Conservation (phyloP, 495 filamentous ascomycete species). For the Venustampulla echinocandica region DNA sequence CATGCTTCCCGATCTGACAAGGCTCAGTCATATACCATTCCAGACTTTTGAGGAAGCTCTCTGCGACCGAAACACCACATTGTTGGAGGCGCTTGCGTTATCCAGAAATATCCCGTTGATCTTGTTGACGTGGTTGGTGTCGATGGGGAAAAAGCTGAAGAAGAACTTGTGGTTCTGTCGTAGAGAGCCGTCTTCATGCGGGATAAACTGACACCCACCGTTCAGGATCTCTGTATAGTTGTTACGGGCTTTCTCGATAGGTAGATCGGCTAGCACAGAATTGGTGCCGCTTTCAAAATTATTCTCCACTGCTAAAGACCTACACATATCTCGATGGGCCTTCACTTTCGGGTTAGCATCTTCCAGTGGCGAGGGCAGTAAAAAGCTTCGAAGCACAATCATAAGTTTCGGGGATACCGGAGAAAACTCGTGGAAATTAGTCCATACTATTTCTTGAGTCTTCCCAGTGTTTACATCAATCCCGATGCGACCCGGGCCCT, state of each 20-base stretch:
- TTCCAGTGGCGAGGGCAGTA: conserved; percentile 25
- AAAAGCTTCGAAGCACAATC: conserved; percentile 33
- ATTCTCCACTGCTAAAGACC: too few relatives aligned
- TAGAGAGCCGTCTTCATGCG: conserved; percentile 9
- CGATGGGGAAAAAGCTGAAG: conserved; percentile 32
- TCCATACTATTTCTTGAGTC: conserved; percentile 17
- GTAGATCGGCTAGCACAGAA: conserved; percentile 30
- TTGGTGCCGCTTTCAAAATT: not conserved
- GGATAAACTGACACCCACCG: conserved; percentile 17
- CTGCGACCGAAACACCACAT: too few relatives aligned
- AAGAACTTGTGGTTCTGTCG: conserved; percentile 28
- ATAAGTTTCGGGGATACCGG: conserved; percentile 42
- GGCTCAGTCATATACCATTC: conserved; percentile 23
- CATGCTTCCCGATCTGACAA: not conserved
- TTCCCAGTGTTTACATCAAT: conserved; percentile 14
- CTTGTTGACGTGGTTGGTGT: conserved; percentile 27
- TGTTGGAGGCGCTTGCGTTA: too few relatives aligned
- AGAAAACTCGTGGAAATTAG: conserved; percentile 38
- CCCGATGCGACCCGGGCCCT: conserved; percentile 30
- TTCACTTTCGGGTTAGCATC: conserved; percentile 17
- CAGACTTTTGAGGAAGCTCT: conserved; percentile 21
- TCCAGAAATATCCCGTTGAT: conserved; percentile 38
- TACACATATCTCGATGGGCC: conserved; percentile 4
- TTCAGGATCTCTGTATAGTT: conserved; percentile 28
- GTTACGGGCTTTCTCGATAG: conserved; percentile 31